phyloP scores from a whole-genome alignment of 2,329 filamentous ascomycete species.

The Grosmannia clavigera region DNA sequence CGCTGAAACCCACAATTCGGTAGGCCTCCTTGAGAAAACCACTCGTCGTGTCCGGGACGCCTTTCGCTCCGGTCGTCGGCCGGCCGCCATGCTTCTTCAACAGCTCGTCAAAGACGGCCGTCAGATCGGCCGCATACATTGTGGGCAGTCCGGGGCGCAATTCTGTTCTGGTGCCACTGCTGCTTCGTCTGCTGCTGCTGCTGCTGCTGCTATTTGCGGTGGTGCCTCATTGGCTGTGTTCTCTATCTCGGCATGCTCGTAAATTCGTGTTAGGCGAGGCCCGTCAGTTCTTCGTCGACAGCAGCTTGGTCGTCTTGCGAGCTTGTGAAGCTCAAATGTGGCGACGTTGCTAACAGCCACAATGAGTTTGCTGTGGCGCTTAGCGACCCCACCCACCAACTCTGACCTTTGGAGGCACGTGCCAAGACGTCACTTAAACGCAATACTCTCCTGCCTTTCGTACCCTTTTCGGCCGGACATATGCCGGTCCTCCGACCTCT shows the following conservation, averaged over 20 bases:
- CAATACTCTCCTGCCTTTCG: not conserved
- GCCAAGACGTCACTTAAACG: not conserved
- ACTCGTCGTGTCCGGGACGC: constrained; percentile 49
- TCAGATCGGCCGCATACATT: constrained; percentile 43
- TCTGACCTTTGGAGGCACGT: not conserved
- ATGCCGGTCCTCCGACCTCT: not conserved
- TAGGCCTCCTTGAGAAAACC: constrained; percentile 91
- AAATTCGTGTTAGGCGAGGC: not conserved
- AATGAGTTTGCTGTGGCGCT: not conserved
- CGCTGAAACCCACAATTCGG: constrained; percentile 54
- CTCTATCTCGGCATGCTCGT: not conserved
- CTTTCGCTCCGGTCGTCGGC: constrained; percentile 17
- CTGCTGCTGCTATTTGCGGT: not conserved
- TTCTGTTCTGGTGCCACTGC: not conserved
- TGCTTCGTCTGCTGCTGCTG: not conserved
- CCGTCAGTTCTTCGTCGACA: not conserved
- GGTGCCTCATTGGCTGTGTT: not conserved
- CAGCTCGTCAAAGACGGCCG: constrained; percentile 54
- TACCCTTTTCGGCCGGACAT: not conserved
- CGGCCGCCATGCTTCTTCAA: constrained; percentile 30
- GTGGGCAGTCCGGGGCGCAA: not conserved
- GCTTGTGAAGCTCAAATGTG: not conserved
- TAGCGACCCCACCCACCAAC: not conserved
- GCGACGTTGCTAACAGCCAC: not conserved
- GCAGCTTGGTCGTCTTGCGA: not conserved